Evolutionary conservation across 208 protist species (phyloP).

Genomic region (Hexamita inflata): DNA sequence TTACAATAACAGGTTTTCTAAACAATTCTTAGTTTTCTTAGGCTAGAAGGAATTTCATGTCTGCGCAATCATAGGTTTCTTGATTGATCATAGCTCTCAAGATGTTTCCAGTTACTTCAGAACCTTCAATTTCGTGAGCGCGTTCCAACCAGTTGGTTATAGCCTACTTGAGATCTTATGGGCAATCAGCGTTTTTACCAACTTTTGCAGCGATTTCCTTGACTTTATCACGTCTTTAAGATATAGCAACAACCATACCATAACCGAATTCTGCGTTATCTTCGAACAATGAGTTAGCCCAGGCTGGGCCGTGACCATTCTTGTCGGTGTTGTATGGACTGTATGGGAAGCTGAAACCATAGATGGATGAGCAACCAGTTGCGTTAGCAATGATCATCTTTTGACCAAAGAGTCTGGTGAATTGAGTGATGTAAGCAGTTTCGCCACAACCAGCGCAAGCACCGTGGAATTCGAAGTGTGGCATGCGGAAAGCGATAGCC

Average conservation of each 20-base stretch:
- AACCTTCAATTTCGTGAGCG: background rate
- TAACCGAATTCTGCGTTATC: conserved; percentile 46
- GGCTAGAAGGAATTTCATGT: background rate
- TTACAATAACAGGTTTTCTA: conserved; percentile 11
- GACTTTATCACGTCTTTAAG: conserved; percentile 28
- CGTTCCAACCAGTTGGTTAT: conserved; percentile 13
- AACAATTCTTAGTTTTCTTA: conserved; percentile 43
- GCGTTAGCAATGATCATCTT: conserved; percentile 58
- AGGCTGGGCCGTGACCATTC: conserved; percentile 42
- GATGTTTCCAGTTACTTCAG: background rate
- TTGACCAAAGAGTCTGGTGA: conserved; percentile 60
- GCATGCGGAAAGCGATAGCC: conserved; percentile 50
- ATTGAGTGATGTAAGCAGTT: conserved; percentile 55
- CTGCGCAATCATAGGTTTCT: no score
- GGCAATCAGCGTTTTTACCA: background rate
- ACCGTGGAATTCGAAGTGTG: conserved; percentile 56
- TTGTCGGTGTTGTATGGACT: conserved; percentile 29
- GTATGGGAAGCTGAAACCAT: conserved; percentile 31
- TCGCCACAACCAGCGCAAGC: conserved; percentile 60
- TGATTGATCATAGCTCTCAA: background rate
- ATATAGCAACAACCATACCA: conserved; percentile 30
- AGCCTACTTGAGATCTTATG: background rate
- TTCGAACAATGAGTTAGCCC: conserved; percentile 45
- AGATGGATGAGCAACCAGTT: conserved; percentile 51
- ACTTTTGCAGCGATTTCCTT: background rate